Evolutionary conservation across 345 rosid genomes (phyloP).

Genomic region (Camelina sativa): DNA sequence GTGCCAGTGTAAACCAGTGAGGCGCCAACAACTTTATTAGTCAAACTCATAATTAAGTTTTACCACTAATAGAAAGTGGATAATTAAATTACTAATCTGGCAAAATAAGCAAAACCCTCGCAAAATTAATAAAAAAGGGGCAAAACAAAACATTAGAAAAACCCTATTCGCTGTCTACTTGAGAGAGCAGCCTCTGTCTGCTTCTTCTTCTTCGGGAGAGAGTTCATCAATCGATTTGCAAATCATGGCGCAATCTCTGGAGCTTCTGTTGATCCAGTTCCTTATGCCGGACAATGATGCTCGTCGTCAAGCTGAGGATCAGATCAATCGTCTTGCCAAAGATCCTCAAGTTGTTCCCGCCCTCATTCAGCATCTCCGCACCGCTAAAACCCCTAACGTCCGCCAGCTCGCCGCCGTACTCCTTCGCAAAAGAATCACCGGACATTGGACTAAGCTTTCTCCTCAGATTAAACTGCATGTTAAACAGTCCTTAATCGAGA

Average conservation of each 20-base stretch:
- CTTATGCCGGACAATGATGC: conserved; percentile 99
- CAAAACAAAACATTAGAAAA: not conserved
- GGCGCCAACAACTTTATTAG: too few species aligned
- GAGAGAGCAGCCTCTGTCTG: conserved; percentile 40
- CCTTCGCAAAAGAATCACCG: conserved; percentile 98
- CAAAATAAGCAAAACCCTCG: conserved; percentile 33
- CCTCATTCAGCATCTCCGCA: conserved; percentile 94
- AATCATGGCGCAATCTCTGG: conserved; percentile 90
- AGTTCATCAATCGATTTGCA: conserved; percentile 11
- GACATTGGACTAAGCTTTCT: conserved; percentile 97
- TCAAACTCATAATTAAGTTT: too few species aligned
- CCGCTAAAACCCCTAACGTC: conserved; percentile 97
- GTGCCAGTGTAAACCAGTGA: too few species aligned
- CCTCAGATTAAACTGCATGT: conserved; percentile 81
- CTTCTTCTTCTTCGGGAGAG: not conserved
- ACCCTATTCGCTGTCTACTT: conserved; percentile 39
- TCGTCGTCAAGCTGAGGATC: conserved; percentile 97
- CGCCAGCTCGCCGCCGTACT: conserved; percentile 99
- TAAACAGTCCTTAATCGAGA: conserved; percentile 87
- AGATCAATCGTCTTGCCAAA: conserved; percentile 89
- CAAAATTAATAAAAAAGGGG: not conserved
- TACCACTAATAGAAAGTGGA: too few species aligned
- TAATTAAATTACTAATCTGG: not conserved
- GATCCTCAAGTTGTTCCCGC: conserved; percentile 99
- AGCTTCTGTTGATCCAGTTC: conserved; percentile 87